A percentile compares a stretch with the other conserved stretches of the same genome.
These are phyloP conservation scores for Myxozyma geophila DNA, from an alignment of 805 yeast genomes.

Conservation along the genomic window DNA sequence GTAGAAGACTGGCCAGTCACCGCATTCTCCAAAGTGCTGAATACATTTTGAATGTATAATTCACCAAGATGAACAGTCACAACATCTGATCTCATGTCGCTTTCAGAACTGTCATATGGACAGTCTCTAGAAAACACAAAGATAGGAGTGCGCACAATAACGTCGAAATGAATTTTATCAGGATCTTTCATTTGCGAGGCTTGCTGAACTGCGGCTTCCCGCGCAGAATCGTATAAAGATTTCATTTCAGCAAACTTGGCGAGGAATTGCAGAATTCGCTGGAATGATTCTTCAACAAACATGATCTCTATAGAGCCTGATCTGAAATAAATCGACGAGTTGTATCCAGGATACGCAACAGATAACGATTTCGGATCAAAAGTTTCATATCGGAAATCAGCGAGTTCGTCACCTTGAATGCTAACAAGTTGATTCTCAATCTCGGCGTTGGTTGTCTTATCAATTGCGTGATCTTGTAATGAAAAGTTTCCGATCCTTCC, in stretches of 20 bases:
- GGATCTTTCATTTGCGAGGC: conserved; percentile 66
- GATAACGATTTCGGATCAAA: conserved; percentile 60
- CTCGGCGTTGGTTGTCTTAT: conserved; percentile 56
- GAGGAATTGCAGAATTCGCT: conserved; percentile 66
- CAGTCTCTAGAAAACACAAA: conserved; percentile 72
- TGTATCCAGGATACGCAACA: conserved; percentile 47
- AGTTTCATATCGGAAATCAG: conserved; percentile 83
- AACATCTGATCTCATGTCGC: conserved; percentile 53
- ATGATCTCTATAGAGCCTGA: conserved; percentile 78
- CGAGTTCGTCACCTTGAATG: conserved; percentile 80
- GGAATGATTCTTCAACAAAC: conserved; percentile 80
- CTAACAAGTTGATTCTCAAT: conserved; percentile 67
- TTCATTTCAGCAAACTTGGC: conserved; percentile 84
- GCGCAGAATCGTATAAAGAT: conserved; percentile 81
- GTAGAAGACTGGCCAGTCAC: conserved; percentile 36
- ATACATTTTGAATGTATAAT: conserved; percentile 67
- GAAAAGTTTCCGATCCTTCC: conserved; percentile 79
- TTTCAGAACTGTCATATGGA: conserved; percentile 42
- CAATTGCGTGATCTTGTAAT: conserved; percentile 67
- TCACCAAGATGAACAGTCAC: conserved; percentile 83
- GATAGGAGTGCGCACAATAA: conserved; percentile 79
- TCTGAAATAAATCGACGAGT: conserved; percentile 62
- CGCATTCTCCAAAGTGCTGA: conserved; percentile 46
- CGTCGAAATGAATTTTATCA: conserved; percentile 67
- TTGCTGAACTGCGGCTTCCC: conserved; percentile 85